Base-by-base conservation (phyloP, 305 asterid genomes). In the Fraxinus dipetala region DNA sequence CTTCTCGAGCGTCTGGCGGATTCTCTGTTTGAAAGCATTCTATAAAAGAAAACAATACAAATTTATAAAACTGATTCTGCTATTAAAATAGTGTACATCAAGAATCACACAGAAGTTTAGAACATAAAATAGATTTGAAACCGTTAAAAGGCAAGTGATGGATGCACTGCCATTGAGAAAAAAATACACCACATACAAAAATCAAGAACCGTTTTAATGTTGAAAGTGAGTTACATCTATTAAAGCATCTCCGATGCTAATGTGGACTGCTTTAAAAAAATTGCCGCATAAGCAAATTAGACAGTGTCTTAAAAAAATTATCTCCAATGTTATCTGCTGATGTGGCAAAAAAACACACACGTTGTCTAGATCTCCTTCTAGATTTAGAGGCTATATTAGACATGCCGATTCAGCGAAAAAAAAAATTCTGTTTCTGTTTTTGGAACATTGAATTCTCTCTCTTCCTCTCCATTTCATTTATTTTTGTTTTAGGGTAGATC, bases 11-110 rank as follows among this genome's bases (percentile, higher is more conserved):
- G 98, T 22, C 98, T 91, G 87, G 99, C 99, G 78, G 99, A 96
- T 87, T 96, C 99, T 91, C 99, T 89, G 84, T 96, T 96, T 72
- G 99, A 96, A 83, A 96, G 98, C 99, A 96, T 96, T 88, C 99
- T 96, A 93, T 10, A 67, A 69, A 79, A 89, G 70, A 43, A 74
- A 43, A 70, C 65, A 78, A 77, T 78, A 77, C 76, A 69, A 69
- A 4, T 69, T 69, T 13, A 30, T 28, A 28, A 30, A 69, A 69
- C 22, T 69, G 75, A 13, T 30, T 30, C 22, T 28, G 22, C 35
- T 69, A 28, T 14, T n/a, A 22, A 78, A 78, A 32, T 63, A 28
- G 40, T 69, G 18, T 14, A 65, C 35, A 65, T 69, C 75, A 30
- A 22, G 30, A 61, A 20, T 22, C 72, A 61, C 72, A 61, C 14